Evolutionary conservation across 768 basidiomycete genomes (phyloP), one percentile per base, ranked within the genome.

Genomic region (Leccinum disarticulatum): DNA sequence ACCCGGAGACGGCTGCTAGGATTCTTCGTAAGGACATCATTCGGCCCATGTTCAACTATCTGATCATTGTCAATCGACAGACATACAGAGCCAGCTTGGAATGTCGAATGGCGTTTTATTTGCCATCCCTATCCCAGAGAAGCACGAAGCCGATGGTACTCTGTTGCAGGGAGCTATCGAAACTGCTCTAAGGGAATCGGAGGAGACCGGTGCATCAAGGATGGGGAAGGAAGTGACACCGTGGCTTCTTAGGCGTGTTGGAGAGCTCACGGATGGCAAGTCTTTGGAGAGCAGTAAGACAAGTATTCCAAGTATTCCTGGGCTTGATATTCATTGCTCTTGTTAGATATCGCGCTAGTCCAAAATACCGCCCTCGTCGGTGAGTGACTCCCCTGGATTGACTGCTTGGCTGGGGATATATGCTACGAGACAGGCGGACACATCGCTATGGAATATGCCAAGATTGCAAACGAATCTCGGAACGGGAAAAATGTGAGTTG

Each of bases 191-290:
- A 70, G 72, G 14, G 96, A 99, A 74, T 89, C 91, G 4, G 87
- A 91, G 61, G 81, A 83, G 59, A 88, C 87, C 62, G 93, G 95
- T 2, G 77, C 96, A 50, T 88, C 83, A 67, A 85, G 79, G 65
- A 77, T 80, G 17, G 97, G 97, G 3, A 98, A 97, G 66, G 91
- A 93, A 60, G 94, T 84, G 6, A 99, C 97, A 1, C 97, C 97
- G 7, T 98, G 96, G 96, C 77, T 99, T 10, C 78, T 99, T 31
- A 79, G 81, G 48, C 86, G 96, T 31, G 87, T 98, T 2, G 81
- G 82, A 15, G 89, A 96, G 70, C 78, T 98, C 52, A 93, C 90
- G 0, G 69, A 81, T 33, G 93, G 93, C 2, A 79, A 79, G 61
- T 93, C 93, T 6, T 75, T 97, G 54, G 76, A 80, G 41, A 87